A percentile compares a stretch with the other conserved stretches of the same genome.
Evolutionary conservation across 1,284 basidiomycete genomes (phyloP).

Genomic region (Marasmius fiardii): DNA sequence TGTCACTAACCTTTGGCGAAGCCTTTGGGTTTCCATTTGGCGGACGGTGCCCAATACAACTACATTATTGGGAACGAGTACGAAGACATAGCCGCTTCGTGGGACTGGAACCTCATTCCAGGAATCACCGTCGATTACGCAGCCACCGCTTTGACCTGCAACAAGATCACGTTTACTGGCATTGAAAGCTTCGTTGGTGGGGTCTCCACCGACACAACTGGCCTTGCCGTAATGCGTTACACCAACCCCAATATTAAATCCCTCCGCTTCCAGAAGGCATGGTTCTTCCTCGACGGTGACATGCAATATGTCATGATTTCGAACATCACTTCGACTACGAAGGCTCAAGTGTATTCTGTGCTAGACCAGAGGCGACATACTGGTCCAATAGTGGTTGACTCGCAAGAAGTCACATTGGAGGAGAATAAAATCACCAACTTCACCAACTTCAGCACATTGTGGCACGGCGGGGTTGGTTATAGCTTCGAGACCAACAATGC

Average conservation of each 20-base stretch:
- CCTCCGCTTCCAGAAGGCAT: conserved; percentile 63
- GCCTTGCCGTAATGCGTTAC: conserved; percentile 58
- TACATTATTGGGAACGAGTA: conserved; percentile 66
- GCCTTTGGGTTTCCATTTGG: conserved; percentile 64
- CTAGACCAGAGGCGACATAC: conserved; percentile 57
- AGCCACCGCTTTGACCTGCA: conserved; percentile 46
- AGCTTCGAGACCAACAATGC: conserved; percentile 27
- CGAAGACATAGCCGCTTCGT: conserved; percentile 61
- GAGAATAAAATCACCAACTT: neutral
- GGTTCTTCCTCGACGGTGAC: conserved; percentile 68
- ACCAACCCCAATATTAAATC: conserved; percentile 56
- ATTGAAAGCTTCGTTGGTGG: conserved; percentile 61
- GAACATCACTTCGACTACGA: conserved; percentile 39
- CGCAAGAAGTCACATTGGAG: conserved; percentile 11
- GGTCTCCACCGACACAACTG: conserved; percentile 50
- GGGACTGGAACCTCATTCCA: conserved; percentile 75
- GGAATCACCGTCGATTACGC: conserved; percentile 63
- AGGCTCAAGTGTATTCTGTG: conserved; percentile 53
- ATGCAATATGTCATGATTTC: conserved; percentile 61
- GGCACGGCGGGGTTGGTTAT: conserved; percentile 60
- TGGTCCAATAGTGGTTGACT: conserved; percentile 43
- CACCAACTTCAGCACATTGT: conserved; percentile 35
- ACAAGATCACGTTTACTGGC: conserved; percentile 36
- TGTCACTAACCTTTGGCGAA: conserved; percentile 17
- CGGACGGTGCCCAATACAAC: conserved; percentile 62